phyloP scores from a whole-genome alignment of 2,329 filamentous ascomycete genomes.

The Verruconis gallopava region DNA sequence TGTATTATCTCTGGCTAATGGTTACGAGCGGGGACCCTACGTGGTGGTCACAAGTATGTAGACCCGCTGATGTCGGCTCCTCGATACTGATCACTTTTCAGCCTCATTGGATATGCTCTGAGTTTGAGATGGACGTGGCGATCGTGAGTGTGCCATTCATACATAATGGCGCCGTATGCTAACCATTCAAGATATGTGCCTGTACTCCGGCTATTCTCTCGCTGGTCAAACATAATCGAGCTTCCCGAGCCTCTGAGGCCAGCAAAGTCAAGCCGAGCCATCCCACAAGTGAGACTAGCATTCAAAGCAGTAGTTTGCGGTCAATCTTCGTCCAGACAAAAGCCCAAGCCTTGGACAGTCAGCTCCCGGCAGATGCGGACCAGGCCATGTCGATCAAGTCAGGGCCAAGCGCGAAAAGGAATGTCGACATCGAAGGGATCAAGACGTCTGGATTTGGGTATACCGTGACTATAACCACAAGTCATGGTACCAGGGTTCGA shows the following conservation, averaged over 20 bases:
- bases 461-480: conserved; percentile 6
- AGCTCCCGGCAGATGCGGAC: too few species aligned
- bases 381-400: too few species aligned
- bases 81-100: too few species aligned
- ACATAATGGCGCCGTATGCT: too few species aligned
- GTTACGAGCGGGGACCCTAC: conserved; percentile 30
- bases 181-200: conserved; percentile 10
- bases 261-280: too few species aligned
- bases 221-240: conserved; percentile 6
- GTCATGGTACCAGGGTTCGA: too few species aligned
- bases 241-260: too few species aligned
- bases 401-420: conserved; percentile 1
- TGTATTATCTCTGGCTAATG: conserved; percentile 31
- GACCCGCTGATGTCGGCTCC: too few species aligned
- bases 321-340: too few species aligned
- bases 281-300: too few species aligned
- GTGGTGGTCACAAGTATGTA: conserved; percentile 31
- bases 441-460: conserved; percentile 6
- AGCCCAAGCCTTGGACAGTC: too few species aligned
- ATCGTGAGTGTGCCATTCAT: conserved; percentile 21
- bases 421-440: conserved; percentile 8
- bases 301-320: too few species aligned
- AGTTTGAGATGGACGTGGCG: conserved; percentile 33
- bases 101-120: conserved; percentile 35
- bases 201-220: conserved; percentile 8